phyloP scores from a whole-genome alignment of 306 rosid genomes.

The Malus orientalis region DNA sequence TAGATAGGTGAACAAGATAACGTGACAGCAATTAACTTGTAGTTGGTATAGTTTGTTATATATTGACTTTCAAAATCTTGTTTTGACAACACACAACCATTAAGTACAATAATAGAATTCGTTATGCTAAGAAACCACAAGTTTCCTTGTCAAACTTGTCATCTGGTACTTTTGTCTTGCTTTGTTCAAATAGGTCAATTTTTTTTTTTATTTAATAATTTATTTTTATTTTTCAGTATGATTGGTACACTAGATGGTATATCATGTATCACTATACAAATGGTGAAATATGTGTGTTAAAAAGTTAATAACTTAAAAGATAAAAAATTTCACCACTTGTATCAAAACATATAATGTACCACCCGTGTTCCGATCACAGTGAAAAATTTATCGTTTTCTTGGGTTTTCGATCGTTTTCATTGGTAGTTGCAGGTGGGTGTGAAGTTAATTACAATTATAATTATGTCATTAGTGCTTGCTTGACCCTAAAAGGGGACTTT shows the following conservation, averaged over 20 bases:
- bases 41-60: slow-evolving; percentile 69
- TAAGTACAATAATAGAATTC: background rate
- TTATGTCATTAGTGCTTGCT: background rate
- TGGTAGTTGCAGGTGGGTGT: background rate
- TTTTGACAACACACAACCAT: background rate
- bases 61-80: slow-evolving; percentile 17
- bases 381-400: too few species aligned
- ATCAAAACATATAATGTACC: fast-evolving
- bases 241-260: fast-evolving
- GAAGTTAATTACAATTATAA: background rate
- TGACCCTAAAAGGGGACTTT: background rate
- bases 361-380: too few species aligned
- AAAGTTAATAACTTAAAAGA: too few species aligned
- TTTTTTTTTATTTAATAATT: too few species aligned
- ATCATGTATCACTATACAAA: too few species aligned
- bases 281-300: too few species aligned
- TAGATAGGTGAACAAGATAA: slow-evolving; percentile 60
- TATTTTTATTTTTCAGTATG: too few species aligned
- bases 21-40: background rate
- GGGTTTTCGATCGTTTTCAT: background rate
- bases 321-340: too few species aligned
- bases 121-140: background rate
- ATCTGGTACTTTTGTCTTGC: background rate
- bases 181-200: background rate
- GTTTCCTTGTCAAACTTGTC: slow-evolving; percentile 33